Conservation (phyloP, 805 yeast species). For the Candida railenensis region DNA sequence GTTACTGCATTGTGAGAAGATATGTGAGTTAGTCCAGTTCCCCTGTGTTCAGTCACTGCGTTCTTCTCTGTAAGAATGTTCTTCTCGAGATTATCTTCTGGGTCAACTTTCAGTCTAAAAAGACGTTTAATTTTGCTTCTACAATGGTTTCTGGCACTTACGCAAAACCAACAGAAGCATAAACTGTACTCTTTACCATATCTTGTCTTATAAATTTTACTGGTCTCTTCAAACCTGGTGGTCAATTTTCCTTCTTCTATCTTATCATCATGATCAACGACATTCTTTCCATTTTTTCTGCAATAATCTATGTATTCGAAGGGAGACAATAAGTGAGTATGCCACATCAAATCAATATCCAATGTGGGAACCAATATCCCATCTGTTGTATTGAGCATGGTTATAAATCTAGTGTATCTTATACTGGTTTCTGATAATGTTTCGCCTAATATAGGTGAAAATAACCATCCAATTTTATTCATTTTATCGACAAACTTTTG, state of each 20-base stretch:
- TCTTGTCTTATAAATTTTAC: conserved; percentile 12
- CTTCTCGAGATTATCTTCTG: not conserved
- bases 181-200: conserved; percentile 16
- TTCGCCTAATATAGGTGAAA: conserved; percentile 12
- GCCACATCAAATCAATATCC: conserved; percentile 29
- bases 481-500: conserved; percentile 21
- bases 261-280: conserved; percentile 25
- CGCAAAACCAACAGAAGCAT: conserved; percentile 18
- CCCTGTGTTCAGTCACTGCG: not conserved
- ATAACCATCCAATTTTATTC: conserved; percentile 18
- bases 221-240: conserved; percentile 15
- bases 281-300: not conserved
- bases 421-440: conserved; percentile 13
- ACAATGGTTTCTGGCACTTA: not conserved
- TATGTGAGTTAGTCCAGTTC: not conserved
- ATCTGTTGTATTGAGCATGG: conserved; percentile 4
- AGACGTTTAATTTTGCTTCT: not conserved
- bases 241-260: conserved; percentile 18
- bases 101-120: not conserved
- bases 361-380: conserved; percentile 21
- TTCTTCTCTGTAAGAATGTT: not conserved
- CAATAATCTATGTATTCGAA: conserved; percentile 13
- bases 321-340: conserved; percentile 22
- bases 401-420: conserved; percentile 18
- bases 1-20: not conserved